phyloP scores from a whole-genome alignment of 2,329 filamentous ascomycete species.

The Bipolaris gigantea region DNA sequence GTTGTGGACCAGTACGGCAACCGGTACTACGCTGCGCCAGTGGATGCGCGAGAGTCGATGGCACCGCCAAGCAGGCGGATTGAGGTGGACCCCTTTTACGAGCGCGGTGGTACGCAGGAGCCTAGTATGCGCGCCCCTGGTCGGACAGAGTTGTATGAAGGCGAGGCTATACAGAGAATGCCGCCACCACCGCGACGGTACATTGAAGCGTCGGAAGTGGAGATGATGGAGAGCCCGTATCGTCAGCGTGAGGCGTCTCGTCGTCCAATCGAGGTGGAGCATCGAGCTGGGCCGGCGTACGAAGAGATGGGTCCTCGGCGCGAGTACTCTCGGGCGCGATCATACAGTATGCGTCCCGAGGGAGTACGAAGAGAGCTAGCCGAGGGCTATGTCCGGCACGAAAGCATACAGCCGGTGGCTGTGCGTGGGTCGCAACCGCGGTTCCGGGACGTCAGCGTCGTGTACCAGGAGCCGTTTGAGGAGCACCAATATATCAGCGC shows the following conservation, averaged over 20 bases:
- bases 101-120: conserved; percentile 60
- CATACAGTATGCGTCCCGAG: conserved; percentile 47
- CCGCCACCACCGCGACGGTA: conserved; percentile 53
- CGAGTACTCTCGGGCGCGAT: conserved; percentile 37
- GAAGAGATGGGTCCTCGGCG: conserved; percentile 44
- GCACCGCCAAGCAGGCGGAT: conserved; percentile 53
- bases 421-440: conserved; percentile 38
- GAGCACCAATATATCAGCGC: conserved; percentile 39
- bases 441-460: conserved; percentile 47
- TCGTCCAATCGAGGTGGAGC: conserved; percentile 49
- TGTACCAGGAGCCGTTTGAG: conserved; percentile 40
- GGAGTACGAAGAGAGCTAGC: conserved; percentile 39
- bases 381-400: conserved; percentile 41
- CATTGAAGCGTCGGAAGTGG: conserved; percentile 65
- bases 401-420: conserved; percentile 48
- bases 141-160: conserved; percentile 54
- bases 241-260: conserved; percentile 62
- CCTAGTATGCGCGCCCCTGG: conserved; percentile 54
- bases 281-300: conserved; percentile 37
- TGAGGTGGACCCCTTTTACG: conserved; percentile 65
- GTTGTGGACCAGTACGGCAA: conserved; percentile 82
- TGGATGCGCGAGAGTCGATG: conserved; percentile 56
- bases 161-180: conserved; percentile 44
- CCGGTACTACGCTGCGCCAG: conserved; percentile 67
- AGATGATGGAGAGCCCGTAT: conserved; percentile 57